phyloP scores from a whole-genome alignment of 2,329 filamentous ascomycete genomes.

The Sclerotiophoma versabilis region DNA sequence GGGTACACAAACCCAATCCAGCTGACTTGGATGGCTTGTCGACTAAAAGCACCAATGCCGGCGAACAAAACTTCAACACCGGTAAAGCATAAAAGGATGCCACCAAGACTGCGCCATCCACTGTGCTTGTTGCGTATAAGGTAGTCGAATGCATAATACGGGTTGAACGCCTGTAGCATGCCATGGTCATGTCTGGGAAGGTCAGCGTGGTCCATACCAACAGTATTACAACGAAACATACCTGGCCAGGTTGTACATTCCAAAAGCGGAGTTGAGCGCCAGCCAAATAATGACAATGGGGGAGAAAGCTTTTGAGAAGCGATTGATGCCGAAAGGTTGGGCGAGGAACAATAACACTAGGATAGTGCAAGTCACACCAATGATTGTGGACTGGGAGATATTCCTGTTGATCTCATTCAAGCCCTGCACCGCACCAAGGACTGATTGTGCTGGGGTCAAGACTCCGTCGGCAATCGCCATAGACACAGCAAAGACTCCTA shows the following conservation, averaged over 20 bases:
- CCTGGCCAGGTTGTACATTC: conserved; percentile 61
- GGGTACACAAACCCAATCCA: conserved; percentile 75
- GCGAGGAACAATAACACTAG: conserved; percentile 68
- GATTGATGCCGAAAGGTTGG: conserved; percentile 70
- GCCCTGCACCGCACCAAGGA: conserved; percentile 73
- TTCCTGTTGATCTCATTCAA: conserved; percentile 64
- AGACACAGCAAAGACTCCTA: conserved; percentile 71
- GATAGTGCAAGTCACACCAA: conserved; percentile 70
- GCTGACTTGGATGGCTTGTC: conserved; percentile 72
- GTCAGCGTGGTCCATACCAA: conserved; percentile 20
- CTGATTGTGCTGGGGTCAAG: conserved; percentile 73
- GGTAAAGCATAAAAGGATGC: conserved; percentile 76
- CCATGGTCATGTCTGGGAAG: conserved; percentile 52
- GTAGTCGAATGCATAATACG: conserved; percentile 67
- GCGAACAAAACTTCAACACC: conserved; percentile 79
- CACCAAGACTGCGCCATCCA: conserved; percentile 71
- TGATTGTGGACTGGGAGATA: conserved; percentile 64
- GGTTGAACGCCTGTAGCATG: conserved; percentile 62
- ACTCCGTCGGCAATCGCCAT: conserved; percentile 74
- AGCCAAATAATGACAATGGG: conserved; percentile 74
- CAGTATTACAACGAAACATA: conserved; percentile 3
- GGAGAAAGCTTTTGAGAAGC: conserved; percentile 67
- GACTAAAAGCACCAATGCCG: conserved; percentile 78
- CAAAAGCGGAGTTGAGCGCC: conserved; percentile 66
- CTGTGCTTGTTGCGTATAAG: conserved; percentile 65